phyloP scores from a whole-genome alignment of 768 basidiomycete genomes.

The Pulveroboletus sp. region DNA sequence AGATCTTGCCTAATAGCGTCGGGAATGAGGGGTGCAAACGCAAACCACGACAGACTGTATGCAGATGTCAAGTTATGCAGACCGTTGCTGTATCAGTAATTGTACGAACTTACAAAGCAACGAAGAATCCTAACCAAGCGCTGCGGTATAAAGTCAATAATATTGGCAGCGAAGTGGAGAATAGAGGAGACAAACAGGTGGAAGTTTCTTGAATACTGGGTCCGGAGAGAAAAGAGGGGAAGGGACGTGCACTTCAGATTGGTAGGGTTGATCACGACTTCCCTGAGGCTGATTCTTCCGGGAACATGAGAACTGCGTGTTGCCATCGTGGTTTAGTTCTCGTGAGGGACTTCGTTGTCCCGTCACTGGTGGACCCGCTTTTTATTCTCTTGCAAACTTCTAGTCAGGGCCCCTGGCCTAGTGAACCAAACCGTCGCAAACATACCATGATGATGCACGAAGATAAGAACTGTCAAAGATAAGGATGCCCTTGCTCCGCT shows the following conservation, averaged over 20 bases:
- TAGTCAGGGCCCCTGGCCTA: too few relatives aligned
- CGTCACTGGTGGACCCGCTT: too few relatives aligned
- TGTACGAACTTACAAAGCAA: conserved; percentile 37
- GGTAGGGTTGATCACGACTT: conserved; percentile 39
- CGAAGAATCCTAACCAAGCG: conserved; percentile 44
- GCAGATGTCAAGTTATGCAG: conserved; percentile 2
- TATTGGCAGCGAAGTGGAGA: neutral
- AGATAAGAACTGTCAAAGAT: conserved; percentile 22
- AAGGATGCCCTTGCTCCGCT: too few relatives aligned
- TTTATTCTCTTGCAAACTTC: neutral
- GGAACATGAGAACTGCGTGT: neutral
- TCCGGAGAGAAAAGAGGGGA: conserved; percentile 46
- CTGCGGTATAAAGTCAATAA: conserved; percentile 16
- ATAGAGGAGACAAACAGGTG: conserved; percentile 41
- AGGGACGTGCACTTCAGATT: conserved; percentile 52
- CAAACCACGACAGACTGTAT: conserved; percentile 47
- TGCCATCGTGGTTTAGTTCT: conserved; percentile 7
- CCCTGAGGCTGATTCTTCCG: conserved; percentile 5
- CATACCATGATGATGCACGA: too few relatives aligned
- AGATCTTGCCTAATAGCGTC: conserved; percentile 53
- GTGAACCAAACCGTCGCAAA: too few relatives aligned
- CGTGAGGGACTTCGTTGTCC: too few relatives aligned
- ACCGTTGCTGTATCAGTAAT: neutral
- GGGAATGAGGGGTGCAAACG: conserved; percentile 58
- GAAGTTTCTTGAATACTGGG: conserved; percentile 47